These are phyloP conservation scores for Alternaria burnsii DNA, from an alignment of 2,329 filamentous ascomycete species.

Conservation along the genomic window DNA sequence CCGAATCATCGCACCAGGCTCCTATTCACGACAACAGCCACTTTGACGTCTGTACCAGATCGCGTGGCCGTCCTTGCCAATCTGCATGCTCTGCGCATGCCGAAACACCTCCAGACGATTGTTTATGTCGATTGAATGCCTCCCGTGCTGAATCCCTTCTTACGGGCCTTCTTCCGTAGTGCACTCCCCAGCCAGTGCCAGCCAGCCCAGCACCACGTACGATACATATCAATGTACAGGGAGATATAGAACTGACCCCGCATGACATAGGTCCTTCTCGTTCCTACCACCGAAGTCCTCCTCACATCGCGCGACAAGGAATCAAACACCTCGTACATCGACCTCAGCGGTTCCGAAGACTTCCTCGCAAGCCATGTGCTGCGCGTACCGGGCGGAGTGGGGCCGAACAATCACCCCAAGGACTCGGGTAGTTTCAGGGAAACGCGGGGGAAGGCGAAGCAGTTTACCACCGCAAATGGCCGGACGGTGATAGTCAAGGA, in stretches of 20 bases:
- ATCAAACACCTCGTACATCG: slow-evolving; percentile 76
- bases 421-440: slow-evolving; percentile 73
- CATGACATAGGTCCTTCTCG: slow-evolving; percentile 73
- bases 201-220: slow-evolving; percentile 85
- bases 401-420: slow-evolving; percentile 58
- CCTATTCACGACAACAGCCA: slow-evolving; percentile 28
- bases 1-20: slow-evolving; percentile 31
- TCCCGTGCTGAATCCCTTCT: slow-evolving; percentile 93
- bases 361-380: slow-evolving; percentile 97
- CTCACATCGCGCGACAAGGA: slow-evolving; percentile 88
- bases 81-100: slow-evolving; percentile 40
- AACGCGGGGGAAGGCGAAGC: slow-evolving; percentile 89
- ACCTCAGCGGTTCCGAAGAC: slow-evolving; percentile 88
- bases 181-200: slow-evolving; percentile 89
- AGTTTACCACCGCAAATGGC: slow-evolving; percentile 91
- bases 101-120: slow-evolving; percentile 20
- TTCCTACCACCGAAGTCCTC: slow-evolving; percentile 91
- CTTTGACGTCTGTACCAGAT: slow-evolving; percentile 23
- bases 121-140: slow-evolving; percentile 76
- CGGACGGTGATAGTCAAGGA: slow-evolving; percentile 95
- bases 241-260: slow-evolving; percentile 8
- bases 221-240: slow-evolving; percentile 20
- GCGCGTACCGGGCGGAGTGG: slow-evolving; percentile 71
- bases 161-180: slow-evolving; percentile 98
- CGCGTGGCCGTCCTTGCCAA: slow-evolving; percentile 31